A percentile compares a stretch with the other conserved stretches of the same genome.
These are phyloP conservation scores for Immersiella caudata DNA, from an alignment of 495 filamentous ascomycete genomes.

Conservation along the genomic window DNA sequence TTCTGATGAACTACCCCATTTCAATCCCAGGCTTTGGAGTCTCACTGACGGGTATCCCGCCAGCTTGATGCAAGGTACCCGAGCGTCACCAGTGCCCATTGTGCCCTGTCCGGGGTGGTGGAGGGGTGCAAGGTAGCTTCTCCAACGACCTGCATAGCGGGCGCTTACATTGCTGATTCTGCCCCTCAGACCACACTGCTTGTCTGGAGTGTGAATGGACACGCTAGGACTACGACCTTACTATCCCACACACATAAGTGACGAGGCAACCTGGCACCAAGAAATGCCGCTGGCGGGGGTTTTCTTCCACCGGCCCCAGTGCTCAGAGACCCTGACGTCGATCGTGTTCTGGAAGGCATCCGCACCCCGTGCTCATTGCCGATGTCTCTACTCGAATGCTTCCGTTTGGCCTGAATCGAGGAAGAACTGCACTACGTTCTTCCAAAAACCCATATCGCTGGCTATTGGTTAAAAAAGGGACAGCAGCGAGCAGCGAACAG, in stretches of 20 bases:
- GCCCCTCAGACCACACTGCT: constrained; percentile 1
- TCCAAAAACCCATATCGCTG: constrained; percentile 27
- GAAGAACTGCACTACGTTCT: constrained; percentile 19
- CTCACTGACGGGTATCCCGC: constrained; percentile 16
- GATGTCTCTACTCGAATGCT: constrained; percentile 8
- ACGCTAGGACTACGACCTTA: background rate
- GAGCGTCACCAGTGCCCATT: constrained; percentile 19
- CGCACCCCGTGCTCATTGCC: constrained; percentile 10
- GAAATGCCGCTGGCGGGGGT: background rate
- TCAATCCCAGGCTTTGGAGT: constrained; percentile 20
- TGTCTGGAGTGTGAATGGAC: background rate
- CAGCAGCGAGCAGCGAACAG: constrained; percentile 16
- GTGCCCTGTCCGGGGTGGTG: constrained; percentile 1
- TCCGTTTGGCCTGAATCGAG: constrained; percentile 21
- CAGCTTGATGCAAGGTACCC: constrained; percentile 38
- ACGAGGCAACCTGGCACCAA: background rate
- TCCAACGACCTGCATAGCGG: constrained; percentile 13
- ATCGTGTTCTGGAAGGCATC: constrained; percentile 34
- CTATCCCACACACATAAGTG: background rate
- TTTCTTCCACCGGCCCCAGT: background rate
- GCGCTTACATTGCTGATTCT: constrained; percentile 21
- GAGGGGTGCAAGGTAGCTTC: constrained; percentile 13
- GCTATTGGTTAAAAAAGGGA: constrained; percentile 21
- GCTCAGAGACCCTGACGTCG: constrained; percentile 14
- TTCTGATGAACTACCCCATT: constrained; percentile 25